A percentile compares a stretch with the other conserved stretches of the same genome.
phyloP scores from a whole-genome alignment of 2,329 filamentous ascomycete genomes.

The Alternaria dauci region DNA sequence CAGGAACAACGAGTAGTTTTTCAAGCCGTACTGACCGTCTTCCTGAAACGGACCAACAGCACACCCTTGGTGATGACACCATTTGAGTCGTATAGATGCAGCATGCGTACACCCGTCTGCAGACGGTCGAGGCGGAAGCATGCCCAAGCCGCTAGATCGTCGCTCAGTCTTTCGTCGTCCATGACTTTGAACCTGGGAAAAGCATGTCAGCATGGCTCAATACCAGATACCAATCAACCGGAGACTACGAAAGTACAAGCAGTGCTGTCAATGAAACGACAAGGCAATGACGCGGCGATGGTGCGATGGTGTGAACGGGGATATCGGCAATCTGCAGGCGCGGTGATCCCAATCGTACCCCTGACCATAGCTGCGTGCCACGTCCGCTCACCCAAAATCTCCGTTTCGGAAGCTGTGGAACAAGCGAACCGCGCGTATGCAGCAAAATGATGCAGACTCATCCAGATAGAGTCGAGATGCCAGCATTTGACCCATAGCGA shows the following conservation, averaged over 20 bases:
- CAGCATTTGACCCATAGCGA: not conserved
- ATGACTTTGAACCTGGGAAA: constrained; percentile 77
- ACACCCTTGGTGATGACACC: constrained; percentile 72
- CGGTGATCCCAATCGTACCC: constrained; percentile 1
- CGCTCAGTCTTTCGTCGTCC: constrained; percentile 79
- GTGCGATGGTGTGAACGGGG: constrained; percentile 3
- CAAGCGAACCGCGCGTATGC: not conserved
- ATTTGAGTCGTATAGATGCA: constrained; percentile 76
- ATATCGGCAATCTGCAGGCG: constrained; percentile 26
- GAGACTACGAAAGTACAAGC: not conserved
- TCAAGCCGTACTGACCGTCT: constrained; percentile 53
- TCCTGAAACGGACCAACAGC: constrained; percentile 77
- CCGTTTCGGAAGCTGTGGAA: not conserved
- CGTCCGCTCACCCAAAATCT: not conserved
- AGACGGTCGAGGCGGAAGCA: constrained; percentile 86
- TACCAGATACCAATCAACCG: not conserved
- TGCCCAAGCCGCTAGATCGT: constrained; percentile 85
- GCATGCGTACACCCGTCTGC: constrained; percentile 76
- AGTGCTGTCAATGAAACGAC: constrained; percentile 20
- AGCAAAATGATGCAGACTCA: not conserved
- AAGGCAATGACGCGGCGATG: constrained; percentile 7
- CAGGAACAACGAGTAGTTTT: constrained; percentile 8
- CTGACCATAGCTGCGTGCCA: constrained; percentile 21
- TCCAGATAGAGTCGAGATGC: not conserved
- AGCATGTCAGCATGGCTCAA: constrained; percentile 10